Conservation (phyloP, 148 eudicot species). For the Vaccinium darrowii region DNA sequence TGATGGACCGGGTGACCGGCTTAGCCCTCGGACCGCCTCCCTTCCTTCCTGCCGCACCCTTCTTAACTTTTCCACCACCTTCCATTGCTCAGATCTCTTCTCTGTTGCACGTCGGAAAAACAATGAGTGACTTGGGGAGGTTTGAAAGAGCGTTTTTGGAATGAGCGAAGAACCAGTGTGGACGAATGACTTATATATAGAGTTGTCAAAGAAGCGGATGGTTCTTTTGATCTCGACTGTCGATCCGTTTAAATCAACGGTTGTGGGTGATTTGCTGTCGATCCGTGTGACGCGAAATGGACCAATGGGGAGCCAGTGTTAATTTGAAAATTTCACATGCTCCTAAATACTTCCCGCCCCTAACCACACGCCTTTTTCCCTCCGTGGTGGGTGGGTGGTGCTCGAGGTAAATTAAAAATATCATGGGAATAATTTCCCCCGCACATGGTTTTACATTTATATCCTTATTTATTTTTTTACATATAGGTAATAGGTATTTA, state of each 20-base stretch:
- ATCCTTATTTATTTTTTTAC: too few relatives aligned
- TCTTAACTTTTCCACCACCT: constrained; percentile 45
- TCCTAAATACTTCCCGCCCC: background rate
- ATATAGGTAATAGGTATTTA: too few relatives aligned
- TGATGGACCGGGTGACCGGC: constrained; percentile 56
- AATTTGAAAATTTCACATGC: background rate
- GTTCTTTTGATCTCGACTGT: constrained; percentile 15
- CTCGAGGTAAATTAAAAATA: background rate
- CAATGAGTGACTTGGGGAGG: background rate
- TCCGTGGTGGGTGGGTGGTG: background rate
- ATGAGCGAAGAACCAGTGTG: background rate
- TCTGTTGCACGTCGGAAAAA: background rate
- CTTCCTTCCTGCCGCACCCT: constrained; percentile 64
- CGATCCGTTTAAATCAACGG: constrained; percentile 26
- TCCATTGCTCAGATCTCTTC: constrained; percentile 38
- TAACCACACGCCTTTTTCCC: background rate
- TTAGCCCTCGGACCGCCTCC: constrained; percentile 66
- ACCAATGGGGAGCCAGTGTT: constrained; percentile 36
- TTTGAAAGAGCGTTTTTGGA: background rate
- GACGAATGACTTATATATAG: background rate
- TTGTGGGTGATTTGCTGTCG: background rate
- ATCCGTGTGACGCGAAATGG: constrained; percentile 41
- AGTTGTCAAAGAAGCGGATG: background rate
- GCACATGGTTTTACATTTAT: too few relatives aligned
- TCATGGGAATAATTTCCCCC: background rate